Base-by-base conservation (phyloP, 2,329 filamentous ascomycete species). In the Endocalyx cinctus region DNA sequence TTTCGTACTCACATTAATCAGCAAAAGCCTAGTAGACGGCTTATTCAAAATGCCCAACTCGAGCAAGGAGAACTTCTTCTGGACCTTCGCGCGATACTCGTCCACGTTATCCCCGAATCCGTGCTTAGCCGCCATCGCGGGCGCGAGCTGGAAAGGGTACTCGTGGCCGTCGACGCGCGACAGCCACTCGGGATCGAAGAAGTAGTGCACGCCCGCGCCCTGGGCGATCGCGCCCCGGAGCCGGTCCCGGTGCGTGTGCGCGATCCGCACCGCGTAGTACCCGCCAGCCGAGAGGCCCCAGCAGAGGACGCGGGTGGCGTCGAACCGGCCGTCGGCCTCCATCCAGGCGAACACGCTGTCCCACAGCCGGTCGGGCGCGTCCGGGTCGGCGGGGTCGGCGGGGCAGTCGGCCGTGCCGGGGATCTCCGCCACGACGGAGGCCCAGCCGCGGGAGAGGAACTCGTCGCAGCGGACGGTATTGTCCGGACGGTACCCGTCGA, bases 351-450 rank as follows among this genome's bases (percentile, higher is more conserved):
- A 57, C 18, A 84, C 59, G 39, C 73, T 78, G 18, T 68, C 68
- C 70, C 77, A 82, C 25, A 84, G 57, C 3, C 81, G 66, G 48
- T 85, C 82, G 0, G 76, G 63, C 2, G 69, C 69, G 4, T 59
- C 55, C 1, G 80, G 72, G 49, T 85, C 81, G 1, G 66, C 62
- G 18, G 75, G 64, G 41, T 80, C 75, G 1, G 79, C 76, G 0
- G 80, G 80, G 38, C 73, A 83, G 52, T 85, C 80, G 5, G 77
- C 80, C 4, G 79, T 82, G 0, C 79, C 79, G 0, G 78, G 78
- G 35, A 82, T 80, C 55, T 84, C 81, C 7, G 69, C 68, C 16
- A 81, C 70, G 3, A 84, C 66, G 8, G 62, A 63, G 1, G 67
- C 79, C 79, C 79, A 84, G 4, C 79, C 79, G 26, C 79, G 70